Evolutionary conservation across 768 basidiomycete species (phyloP).

Genomic region (Termitomyces sp.): DNA sequence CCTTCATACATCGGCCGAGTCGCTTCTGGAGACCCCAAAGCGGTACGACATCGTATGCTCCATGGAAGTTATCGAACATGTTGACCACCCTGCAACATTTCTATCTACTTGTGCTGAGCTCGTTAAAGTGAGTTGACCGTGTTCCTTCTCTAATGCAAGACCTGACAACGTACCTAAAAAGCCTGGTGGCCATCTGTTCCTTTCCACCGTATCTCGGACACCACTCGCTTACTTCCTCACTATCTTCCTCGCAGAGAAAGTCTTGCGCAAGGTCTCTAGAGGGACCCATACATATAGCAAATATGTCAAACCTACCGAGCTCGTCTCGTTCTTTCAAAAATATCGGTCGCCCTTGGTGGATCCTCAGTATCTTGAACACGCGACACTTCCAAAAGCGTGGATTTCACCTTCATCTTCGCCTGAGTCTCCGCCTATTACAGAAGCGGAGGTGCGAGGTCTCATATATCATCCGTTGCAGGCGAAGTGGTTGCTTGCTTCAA

Average conservation of each 20-base stretch:
- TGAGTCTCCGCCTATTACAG: conserved; percentile 49
- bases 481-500: conserved; percentile 65
- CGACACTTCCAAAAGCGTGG: conserved; percentile 41
- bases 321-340: conserved; percentile 74
- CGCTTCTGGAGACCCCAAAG: conserved; percentile 54
- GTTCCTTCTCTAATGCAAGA: background rate
- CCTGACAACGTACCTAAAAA: conserved; percentile 22
- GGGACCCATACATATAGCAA: conserved; percentile 94
- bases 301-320: conserved; percentile 82
- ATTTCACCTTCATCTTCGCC: conserved; percentile 44
- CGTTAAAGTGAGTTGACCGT: conserved; percentile 61
- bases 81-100: conserved; percentile 86
- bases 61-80: conserved; percentile 98
- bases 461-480: conserved; percentile 70
- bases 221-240: conserved; percentile 46
- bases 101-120: conserved; percentile 76
- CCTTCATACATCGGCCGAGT: conserved; percentile 70
- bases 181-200: conserved; percentile 94
- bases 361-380: conserved; percentile 6
- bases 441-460: conserved; percentile 79
- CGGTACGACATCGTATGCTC: conserved; percentile 92
- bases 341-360: conserved; percentile 31
- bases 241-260: conserved; percentile 69
- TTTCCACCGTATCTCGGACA: conserved; percentile 89
- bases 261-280: conserved; percentile 71